Base-by-base conservation (phyloP, 1,284 basidiomycete genomes). In the Apiotrichum gamsii region DNA sequence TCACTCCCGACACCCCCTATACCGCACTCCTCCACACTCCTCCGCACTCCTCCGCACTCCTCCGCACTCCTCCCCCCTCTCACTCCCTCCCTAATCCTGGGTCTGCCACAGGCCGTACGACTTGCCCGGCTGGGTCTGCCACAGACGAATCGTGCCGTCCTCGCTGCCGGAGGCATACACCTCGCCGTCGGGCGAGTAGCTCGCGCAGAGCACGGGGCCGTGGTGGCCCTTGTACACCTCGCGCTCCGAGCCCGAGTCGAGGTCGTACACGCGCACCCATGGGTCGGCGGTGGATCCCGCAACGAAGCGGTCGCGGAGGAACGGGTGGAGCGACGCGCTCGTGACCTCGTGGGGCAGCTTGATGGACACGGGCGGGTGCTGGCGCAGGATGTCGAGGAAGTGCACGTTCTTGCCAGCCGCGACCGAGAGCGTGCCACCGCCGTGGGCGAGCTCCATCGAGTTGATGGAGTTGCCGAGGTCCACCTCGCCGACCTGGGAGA, bases 181-280 rank as follows among this genome's bases (percentile, higher is more conserved):
- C 76, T 98, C 93, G n/a, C 94, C 95, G 69, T 98, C 94, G 0
- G 94, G 95, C 65, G 85, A 88, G 74, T 87, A 98, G 58, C 87
- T 84, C 33, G 95, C 87, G 51, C 86, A 89, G 62, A 95, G 90
- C 11, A 95, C 94, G 13, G 94, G 93, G 14, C 94, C 94, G 67
- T 98, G 94, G 68, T 98, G 95, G 6, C 94, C 94, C 72, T 97
- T 97, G 59, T 94, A 80, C 46, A 96, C 81, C 52, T 97, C 94
- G 54, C 81, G 75, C 74, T 96, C 90, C 65, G 84, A 80, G 2
- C 89, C 94, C n/a, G 85, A 81, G 31, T 75, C 69, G 62, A 90
- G 83, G 34, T 87, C 86, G 66, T 96, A 93, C 28, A 97, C 82
- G 34, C 94, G 78, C 19, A 98, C 91, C 95, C 95, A 98, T 56